Evolutionary conservation across 2,329 filamentous ascomycete genomes (phyloP).

Genomic region (Anthostomella pinea): DNA sequence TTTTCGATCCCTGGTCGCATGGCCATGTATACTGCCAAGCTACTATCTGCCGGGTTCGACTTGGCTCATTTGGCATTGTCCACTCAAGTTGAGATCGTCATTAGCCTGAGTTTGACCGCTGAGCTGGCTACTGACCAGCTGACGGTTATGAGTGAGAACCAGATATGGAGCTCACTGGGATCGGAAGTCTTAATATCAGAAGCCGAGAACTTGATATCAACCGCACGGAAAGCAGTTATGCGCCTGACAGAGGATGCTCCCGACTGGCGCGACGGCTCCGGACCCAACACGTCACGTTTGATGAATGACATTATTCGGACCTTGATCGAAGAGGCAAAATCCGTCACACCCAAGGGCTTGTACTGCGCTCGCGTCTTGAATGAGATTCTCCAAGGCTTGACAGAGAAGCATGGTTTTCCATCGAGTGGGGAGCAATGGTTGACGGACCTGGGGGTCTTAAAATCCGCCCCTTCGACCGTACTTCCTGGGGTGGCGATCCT

Average conservation of each 20-base stretch:
- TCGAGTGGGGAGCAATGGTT: constrained; percentile 47
- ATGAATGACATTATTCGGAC: constrained; percentile 42
- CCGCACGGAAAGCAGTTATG: constrained; percentile 38
- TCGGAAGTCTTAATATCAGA: constrained; percentile 35
- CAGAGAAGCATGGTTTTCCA: constrained; percentile 46
- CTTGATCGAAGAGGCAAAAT: constrained; percentile 42
- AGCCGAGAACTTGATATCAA: constrained; percentile 43
- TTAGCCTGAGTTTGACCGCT: constrained; percentile 48
- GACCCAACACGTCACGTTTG: constrained; percentile 34
- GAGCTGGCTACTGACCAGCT: constrained; percentile 55
- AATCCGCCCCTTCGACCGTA: constrained; percentile 43
- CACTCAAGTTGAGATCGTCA: constrained; percentile 49
- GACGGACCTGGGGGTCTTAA: constrained; percentile 44
- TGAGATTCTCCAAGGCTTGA: constrained; percentile 46
- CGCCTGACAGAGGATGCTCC: constrained; percentile 31
- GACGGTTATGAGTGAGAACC: constrained; percentile 40
- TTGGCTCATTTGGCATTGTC: constrained; percentile 38
- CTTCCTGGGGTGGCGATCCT: constrained; percentile 51
- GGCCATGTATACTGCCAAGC: constrained; percentile 63
- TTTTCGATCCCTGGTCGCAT: constrained; percentile 73
- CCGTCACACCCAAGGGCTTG: constrained; percentile 42
- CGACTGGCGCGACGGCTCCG: constrained; percentile 38
- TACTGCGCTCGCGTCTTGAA: constrained; percentile 54
- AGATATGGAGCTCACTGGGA: constrained; percentile 45
- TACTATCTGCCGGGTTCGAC: constrained; percentile 47